Base-by-base conservation (phyloP, 2,329 filamentous ascomycete genomes). In the Pseudogymnoascus sp. region DNA sequence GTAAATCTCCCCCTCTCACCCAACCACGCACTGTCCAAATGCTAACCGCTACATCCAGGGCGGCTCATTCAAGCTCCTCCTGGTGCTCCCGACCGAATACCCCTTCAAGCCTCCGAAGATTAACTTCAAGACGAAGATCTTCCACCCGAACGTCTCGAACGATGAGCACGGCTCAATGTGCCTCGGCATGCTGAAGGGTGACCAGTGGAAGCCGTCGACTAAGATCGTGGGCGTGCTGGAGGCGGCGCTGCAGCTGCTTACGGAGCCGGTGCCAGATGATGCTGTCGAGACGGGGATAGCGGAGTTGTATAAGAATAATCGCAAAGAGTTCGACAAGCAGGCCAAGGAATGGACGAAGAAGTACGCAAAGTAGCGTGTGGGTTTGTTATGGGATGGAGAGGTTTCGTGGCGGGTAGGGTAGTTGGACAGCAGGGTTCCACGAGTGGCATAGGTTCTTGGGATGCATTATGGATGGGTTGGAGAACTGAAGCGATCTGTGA, bases 161-260 rank as follows among this genome's bases (percentile, higher is more conserved):
- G 87, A 89, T 68, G 86, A 89, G 70, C 86, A 88, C 68, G 88
- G 88, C 38, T 84, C 81, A 66, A 90, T 91, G 86, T 91, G 88
- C 71, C 77, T 91, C 61, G 88, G 87, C 23, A 86, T 90, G 77
- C 78, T 91, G 62, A 84, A 86, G 62, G 76, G 83, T 2, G 87
- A 90, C 60, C 82, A 86, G 69, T 91, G 88, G 88, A 91, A 91
- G 76, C 88, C 88, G 1, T 84, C 82, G 61, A 87, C 84, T 71
- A 87, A 85, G 76, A 84, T 90, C 67, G 74, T 78, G 22, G 80
- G 83, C 1, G 86, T 90, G 38, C 78, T 91, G 52, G 79, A 83
- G 65, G 85, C 89, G 64, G 85, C 86, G 19, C 78, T 84, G 64
- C 82, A 85, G 62, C 76, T 90, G 65, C 75, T 91, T 62, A 77